A percentile compares a stretch with the other conserved stretches of the same genome.
phyloP scores from a whole-genome alignment of 75 land plant genomes.

The Pinus tabuliformis region DNA sequence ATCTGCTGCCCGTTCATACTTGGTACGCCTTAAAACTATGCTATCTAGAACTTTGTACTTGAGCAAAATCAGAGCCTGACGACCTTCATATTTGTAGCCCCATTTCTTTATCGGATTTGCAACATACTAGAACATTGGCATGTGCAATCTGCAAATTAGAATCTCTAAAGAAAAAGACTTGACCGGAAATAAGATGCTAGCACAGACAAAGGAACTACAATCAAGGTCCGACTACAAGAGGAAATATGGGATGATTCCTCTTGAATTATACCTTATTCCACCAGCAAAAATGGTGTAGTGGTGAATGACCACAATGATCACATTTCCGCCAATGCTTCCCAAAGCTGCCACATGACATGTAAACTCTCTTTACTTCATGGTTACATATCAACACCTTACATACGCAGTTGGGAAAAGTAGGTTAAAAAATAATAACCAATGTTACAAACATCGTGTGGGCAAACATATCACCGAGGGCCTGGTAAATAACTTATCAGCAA shows the following conservation, averaged over 20 bases:
- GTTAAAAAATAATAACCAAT: neutral
- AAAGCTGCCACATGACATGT: constrained; percentile 16
- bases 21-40: constrained; percentile 75
- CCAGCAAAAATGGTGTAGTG: constrained; percentile 83
- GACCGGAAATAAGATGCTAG: neutral
- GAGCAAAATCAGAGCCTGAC: constrained; percentile 63
- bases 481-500: too few species aligned
- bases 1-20: constrained; percentile 88
- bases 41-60: constrained; percentile 60
- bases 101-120: constrained; percentile 61
- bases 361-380: constrained; percentile 8
- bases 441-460: too few species aligned
- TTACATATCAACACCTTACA: constrained; percentile 1
- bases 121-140: constrained; percentile 38
- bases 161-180: neutral
- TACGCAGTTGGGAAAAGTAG: neutral
- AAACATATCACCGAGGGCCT: too few species aligned
- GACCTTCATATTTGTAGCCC: constrained; percentile 35
- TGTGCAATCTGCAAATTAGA: constrained; percentile 1
- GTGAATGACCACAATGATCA: constrained; percentile 48
- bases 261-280: constrained; percentile 69
- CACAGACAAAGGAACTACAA: neutral
- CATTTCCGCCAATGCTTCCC: constrained; percentile 23
- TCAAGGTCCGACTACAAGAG: neutral
- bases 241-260: neutral